Base-by-base conservation (phyloP, 2,329 filamentous ascomycete species). In the Grosmannia clavigera region DNA sequence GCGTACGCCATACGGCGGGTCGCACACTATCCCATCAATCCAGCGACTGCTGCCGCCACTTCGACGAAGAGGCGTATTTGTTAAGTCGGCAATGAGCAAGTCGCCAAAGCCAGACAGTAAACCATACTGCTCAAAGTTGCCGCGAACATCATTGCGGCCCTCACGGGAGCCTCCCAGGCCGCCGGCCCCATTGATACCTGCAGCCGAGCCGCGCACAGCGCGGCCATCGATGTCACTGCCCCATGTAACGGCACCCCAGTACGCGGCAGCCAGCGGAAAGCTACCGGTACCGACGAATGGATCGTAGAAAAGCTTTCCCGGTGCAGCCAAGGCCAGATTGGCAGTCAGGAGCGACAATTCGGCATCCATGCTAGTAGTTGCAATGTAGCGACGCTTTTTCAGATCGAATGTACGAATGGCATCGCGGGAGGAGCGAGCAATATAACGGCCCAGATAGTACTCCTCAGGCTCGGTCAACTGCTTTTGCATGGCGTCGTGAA, bases 341-440 rank as follows among this genome's bases (percentile, higher is more conserved):
- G 92, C 94, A 0, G 92, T 96, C 27, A 99, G 77, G 1, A 99
- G 80, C 14, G 91, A 89, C 52, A 99, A 79, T 71, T 97, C 94
- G 0, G 92, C 88, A 70, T 99, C 94, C 94, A 99, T 97, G 54
- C 89, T 94, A 0, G 94, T 99, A 0, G 92, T 97, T 66, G 88
- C 90, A 67, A 99, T 97, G 70, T 99, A 99, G 48, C 81, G 81
- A 33, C 94, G 79, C 73, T 95, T 96, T 78, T 99, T 99, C 27
- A 99, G 79, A 70, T 96, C 91, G 68, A 92, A 95, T 29, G 81
- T 87, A 43, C 81, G 76, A 38, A 89, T 79, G 5, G 86, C 77
- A 58, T 87, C 82, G 53, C 92, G 81, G 3, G 81, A 81, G 2
- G 88, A 86, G 14, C 75, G 75, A 2, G 79, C 85, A 29, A 97